A percentile compares a stretch with the other conserved stretches of the same genome.
These are phyloP conservation scores for Ustilago cynodontis DNA, from an alignment of 1,284 basidiomycete genomes.

Conservation along the genomic window DNA sequence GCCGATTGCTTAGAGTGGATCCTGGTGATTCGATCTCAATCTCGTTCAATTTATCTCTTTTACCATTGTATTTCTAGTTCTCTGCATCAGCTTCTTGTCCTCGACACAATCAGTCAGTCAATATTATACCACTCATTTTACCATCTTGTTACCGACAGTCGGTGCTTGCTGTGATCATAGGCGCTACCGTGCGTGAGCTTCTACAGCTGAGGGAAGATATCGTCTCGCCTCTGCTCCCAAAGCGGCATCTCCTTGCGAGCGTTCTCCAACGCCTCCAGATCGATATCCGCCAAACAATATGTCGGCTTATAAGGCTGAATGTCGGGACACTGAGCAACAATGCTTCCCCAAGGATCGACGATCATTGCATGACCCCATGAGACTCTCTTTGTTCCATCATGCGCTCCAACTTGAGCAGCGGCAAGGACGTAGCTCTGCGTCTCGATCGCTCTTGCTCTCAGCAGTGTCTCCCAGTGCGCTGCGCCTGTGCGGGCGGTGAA, in stretches of 20 bases:
- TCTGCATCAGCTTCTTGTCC: constrained; percentile 5
- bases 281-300: constrained; percentile 64
- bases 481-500: constrained; percentile 72
- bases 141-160: background rate
- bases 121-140: background rate
- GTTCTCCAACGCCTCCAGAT: constrained; percentile 55
- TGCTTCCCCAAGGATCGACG: constrained; percentile 66
- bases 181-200: background rate
- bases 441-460: constrained; percentile 71
- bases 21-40: constrained; percentile 15
- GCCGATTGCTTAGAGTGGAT: background rate
- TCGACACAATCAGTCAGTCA: background rate
- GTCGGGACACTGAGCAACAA: constrained; percentile 66
- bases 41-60: background rate
- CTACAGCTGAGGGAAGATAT: constrained; percentile 59
- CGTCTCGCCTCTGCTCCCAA: constrained; percentile 63
- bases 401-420: constrained; percentile 69
- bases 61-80: constrained; percentile 30
- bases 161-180: too few relatives aligned
- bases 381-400: constrained; percentile 58
- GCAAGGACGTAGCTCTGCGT: constrained; percentile 71
- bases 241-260: constrained; percentile 66
- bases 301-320: constrained; percentile 64
- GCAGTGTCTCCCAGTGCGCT: constrained; percentile 67
- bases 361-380: constrained; percentile 70